Base-by-base conservation (phyloP, 1,284 basidiomycete genomes). In the Chondrostereum purpureum region DNA sequence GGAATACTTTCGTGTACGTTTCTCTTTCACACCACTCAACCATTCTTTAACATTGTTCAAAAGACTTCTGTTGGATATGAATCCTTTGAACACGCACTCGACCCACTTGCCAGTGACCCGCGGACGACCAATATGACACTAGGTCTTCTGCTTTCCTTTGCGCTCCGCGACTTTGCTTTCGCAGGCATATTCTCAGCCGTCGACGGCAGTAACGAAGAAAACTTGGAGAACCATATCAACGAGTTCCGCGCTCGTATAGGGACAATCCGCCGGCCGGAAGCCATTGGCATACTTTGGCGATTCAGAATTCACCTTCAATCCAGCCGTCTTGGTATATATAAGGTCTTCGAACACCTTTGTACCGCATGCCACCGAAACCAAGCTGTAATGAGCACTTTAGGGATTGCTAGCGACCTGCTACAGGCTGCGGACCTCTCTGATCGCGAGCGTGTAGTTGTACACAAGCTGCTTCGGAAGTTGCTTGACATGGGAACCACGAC, bases 401-500 rank as follows among this genome's bases (percentile, higher is more conserved):
- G 74, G 5, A 60, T 87, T 10, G 68, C 79, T 22, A 60, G 64
- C 2, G 68, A 73, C 3, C 64, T 86, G 0, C 80, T 88, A 50
- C 61, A 67, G n/a, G 56, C 61, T 18, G 68, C 70, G 47, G 59
- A 54, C 45, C 53, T 55, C 11, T 47, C 66, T 1, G 64, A 73
- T 23, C 70, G 68, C 44, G 79, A 84, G 56, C 71, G 75, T 19
- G 68, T 73, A 34, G 57, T 78, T 2, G 60, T 82, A 23, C 74
- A 76, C 54, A 83, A 79, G 57, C 64, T 88, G 0, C 58, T 87
- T 19, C 69, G 77, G 42, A 69, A 75, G 11, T 58, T 89, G 18
- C 62, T 88, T 16, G 86, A 89, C 49, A 77, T 88, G 65, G 84
- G 87, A 1, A 73, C 79, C 0, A 77, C 73, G 2, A 78, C 80